Evolutionary conservation across 2,329 filamentous ascomycete genomes (phyloP).

Genomic region (Trichoderma hamatum): DNA sequence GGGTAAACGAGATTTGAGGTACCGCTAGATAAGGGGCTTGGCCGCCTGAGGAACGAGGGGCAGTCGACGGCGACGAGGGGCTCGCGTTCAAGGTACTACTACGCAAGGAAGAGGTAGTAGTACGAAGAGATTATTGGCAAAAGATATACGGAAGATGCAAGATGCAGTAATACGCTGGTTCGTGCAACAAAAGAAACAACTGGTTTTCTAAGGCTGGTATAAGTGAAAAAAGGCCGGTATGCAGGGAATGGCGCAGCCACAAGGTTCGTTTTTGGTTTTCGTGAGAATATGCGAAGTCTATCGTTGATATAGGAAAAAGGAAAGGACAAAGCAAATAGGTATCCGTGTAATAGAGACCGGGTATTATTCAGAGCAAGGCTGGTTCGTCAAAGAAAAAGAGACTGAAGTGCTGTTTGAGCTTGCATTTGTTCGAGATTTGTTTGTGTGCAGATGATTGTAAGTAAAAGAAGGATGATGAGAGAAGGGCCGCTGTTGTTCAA

Average conservation of each 20-base stretch:
- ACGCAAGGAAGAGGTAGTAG: not conserved
- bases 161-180: constrained; percentile 22
- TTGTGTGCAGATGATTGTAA: constrained; percentile 8
- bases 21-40: constrained; percentile 27
- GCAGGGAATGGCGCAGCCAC: constrained; percentile 22
- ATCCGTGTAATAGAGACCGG: not conserved
- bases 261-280: constrained; percentile 12
- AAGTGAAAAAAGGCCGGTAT: not conserved
- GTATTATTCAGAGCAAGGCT: constrained; percentile 24
- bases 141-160: constrained; percentile 10
- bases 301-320: constrained; percentile 17
- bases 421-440: constrained; percentile 16
- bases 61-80: constrained; percentile 27
- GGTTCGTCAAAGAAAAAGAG: constrained; percentile 19
- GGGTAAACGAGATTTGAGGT: constrained; percentile 25
- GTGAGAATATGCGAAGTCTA: constrained; percentile 25
- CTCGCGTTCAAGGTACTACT: constrained; percentile 22
- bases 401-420: constrained; percentile 22
- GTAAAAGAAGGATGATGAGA: constrained; percentile 25
- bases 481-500: constrained; percentile 10
- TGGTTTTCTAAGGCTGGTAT: constrained; percentile 16
- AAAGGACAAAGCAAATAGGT: constrained; percentile 6
- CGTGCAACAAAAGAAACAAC: constrained; percentile 19
- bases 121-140: constrained; percentile 6
- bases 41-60: constrained; percentile 23